Evolutionary conservation across 106 monocot genomes (phyloP), one percentile per base, ranked within the genome.

Genomic region (Chionographis japonica): DNA sequence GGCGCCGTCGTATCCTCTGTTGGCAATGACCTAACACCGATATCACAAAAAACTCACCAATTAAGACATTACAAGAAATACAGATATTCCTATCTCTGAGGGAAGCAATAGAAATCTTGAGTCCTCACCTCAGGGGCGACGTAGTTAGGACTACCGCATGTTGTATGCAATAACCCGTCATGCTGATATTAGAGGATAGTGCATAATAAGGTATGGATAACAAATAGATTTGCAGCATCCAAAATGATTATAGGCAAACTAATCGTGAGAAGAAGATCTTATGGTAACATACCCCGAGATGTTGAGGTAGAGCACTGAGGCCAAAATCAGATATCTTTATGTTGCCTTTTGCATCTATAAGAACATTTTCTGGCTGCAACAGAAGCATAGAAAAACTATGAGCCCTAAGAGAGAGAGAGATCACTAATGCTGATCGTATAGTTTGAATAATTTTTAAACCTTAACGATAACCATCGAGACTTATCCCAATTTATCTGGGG

Each of bases 91-190:
- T 6, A 0, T 58, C 3, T n/a, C 13, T 8, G 6, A 9, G 58
- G 8, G 6, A 16, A n/a, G 6, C 35, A n/a, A 58, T 35, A 58
- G 16, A 36, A 43, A 46, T 2, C 0, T 11, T 12, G 43, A 65
- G 50, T 8, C 20, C 37, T 65, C 36, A 86, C 90, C 84, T 91
- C 91, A 41, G 91, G 97, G 1, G 92, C 92, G 62, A 98, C 85
- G 46, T 98, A 98, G 62, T 90, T 90, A 12, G 97, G 97, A 61
- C 97, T 98, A 56, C 97, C 97, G 59, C 97, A 98, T 20, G 97
- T 98, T 52, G 97, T 98, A 60, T 93, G 97, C 67, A 98, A 66
- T 37, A 98, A 70, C 19, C 93, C 92, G 78, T 98, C 92, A 68
- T 77, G 83, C 97, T 97, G 73, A 75, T 36, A 84, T 19, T 36